A percentile compares a stretch with the other conserved stretches of the same genome.
phyloP scores from a whole-genome alignment of 164 flowering plant genomes.

The Sextonia rubra region DNA sequence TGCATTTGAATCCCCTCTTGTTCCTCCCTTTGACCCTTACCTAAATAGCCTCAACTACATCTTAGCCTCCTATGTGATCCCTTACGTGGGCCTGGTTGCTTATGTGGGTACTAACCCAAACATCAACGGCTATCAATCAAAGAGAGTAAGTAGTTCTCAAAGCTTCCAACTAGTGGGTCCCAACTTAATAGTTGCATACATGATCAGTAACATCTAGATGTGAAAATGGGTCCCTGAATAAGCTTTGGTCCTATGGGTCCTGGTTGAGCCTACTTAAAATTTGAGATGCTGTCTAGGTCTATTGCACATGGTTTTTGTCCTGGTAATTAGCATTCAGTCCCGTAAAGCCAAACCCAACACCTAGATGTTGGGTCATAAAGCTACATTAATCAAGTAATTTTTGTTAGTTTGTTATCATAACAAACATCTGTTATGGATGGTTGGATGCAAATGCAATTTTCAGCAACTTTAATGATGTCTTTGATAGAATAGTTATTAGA shows the following conservation, averaged over 20 bases:
- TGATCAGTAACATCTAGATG: no score
- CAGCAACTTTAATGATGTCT: no score
- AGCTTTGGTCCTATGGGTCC: background rate
- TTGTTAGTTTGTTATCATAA: no score
- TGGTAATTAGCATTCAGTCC: background rate
- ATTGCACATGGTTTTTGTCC: background rate
- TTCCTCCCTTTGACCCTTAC: slow-evolving; percentile 70
- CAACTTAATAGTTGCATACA: no score
- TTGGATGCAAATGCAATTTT: no score
- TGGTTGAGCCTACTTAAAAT: background rate
- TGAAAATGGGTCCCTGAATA: no score
- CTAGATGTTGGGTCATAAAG: no score
- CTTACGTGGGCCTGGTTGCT: slow-evolving; percentile 63
- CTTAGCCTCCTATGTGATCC: slow-evolving; percentile 47
- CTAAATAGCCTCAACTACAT: slow-evolving; percentile 40
- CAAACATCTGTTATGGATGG: no score
- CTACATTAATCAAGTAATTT: no score
- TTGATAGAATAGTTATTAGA: no score
- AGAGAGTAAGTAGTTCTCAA: slow-evolving; percentile 4
- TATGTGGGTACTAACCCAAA: slow-evolving; percentile 62
- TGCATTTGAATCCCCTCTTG: slow-evolving; percentile 38
- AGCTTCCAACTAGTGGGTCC: background rate
- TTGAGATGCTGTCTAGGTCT: background rate
- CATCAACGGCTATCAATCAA: slow-evolving; percentile 17
- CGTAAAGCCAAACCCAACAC: background rate